Evolutionary conservation across 2,329 filamentous ascomycete genomes (phyloP).

Genomic region (Fusarium siculi): DNA sequence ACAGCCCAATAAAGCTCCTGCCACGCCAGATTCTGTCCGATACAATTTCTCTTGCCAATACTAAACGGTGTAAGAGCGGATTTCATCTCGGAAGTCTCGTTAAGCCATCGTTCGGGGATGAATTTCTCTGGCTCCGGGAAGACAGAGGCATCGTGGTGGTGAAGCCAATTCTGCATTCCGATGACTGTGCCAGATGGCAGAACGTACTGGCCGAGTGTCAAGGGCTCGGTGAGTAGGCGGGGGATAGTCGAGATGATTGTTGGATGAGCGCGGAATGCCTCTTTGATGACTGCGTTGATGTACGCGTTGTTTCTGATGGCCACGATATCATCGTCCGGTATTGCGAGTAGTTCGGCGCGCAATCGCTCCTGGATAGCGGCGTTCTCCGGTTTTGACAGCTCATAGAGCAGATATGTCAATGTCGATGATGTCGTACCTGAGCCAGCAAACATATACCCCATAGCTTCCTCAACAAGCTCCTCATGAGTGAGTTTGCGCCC

Average conservation of each 20-base stretch:
- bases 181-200: neutral
- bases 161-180: neutral
- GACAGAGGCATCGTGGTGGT: neutral
- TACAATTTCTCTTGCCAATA: neutral
- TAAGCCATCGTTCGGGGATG: neutral
- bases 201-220: neutral
- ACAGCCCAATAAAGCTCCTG: neutral
- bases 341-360: accelerated
- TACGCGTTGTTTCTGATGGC: neutral
- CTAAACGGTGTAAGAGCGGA: neutral
- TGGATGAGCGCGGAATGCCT: neutral
- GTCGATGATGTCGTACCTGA: neutral
- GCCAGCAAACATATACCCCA: neutral
- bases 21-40: neutral
- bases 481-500: neutral
- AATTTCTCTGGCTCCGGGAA: neutral
- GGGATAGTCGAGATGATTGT: neutral
- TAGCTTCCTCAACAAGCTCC: neutral
- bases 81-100: neutral
- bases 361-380: neutral
- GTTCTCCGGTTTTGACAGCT: neutral
- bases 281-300: neutral
- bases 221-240: neutral
- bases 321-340: neutral
- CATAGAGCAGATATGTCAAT: neutral